Percentiles rank a stretch among this genome's conserved stretches.
Conservation (phyloP, 805 yeast genomes). For the Lachancea meyersii region DNA sequence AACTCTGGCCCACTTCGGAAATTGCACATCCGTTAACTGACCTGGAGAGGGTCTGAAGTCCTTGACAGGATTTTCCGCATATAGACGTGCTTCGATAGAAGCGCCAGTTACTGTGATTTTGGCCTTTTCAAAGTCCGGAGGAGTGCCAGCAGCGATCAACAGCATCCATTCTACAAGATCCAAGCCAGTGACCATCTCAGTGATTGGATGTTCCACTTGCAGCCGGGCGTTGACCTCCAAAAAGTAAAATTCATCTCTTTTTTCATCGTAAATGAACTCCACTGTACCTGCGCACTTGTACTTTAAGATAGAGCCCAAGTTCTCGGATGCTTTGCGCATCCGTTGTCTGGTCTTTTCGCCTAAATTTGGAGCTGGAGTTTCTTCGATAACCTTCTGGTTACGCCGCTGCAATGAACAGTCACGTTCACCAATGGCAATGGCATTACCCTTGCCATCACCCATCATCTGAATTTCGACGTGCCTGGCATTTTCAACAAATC, state of each 20-base stretch:
- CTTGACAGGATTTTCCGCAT: constrained; percentile 95
- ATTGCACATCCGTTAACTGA: constrained; percentile 73
- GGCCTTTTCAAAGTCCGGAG: constrained; percentile 65
- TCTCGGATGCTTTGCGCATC: constrained; percentile 39
- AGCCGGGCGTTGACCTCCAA: constrained; percentile 93
- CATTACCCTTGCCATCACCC: constrained; percentile 92
- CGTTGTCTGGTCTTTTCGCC: constrained; percentile 51
- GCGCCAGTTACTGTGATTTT: constrained; percentile 68
- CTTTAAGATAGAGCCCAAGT: constrained; percentile 57
- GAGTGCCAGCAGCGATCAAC: constrained; percentile 78
- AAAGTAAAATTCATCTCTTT: constrained; percentile 84
- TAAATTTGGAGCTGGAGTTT: constrained; percentile 42
- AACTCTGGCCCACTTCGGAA: constrained; percentile 88
- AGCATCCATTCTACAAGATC: constrained; percentile 98
- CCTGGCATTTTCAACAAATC: constrained; percentile 90
- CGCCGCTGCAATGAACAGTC: constrained; percentile 97
- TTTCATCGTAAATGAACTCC: constrained; percentile 86
- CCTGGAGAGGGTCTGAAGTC: constrained; percentile 97
- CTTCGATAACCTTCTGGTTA: constrained; percentile 55
- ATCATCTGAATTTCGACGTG: constrained; percentile 96
- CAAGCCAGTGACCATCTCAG: constrained; percentile 90
- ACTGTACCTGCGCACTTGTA: constrained; percentile 98
- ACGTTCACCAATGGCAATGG: constrained; percentile 92
- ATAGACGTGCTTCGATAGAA: constrained; percentile 92
- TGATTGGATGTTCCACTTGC: constrained; percentile 97